These are phyloP conservation scores for Phytophthora melonis DNA, from an alignment of 352 stramenopile species.

Conservation along the genomic window DNA sequence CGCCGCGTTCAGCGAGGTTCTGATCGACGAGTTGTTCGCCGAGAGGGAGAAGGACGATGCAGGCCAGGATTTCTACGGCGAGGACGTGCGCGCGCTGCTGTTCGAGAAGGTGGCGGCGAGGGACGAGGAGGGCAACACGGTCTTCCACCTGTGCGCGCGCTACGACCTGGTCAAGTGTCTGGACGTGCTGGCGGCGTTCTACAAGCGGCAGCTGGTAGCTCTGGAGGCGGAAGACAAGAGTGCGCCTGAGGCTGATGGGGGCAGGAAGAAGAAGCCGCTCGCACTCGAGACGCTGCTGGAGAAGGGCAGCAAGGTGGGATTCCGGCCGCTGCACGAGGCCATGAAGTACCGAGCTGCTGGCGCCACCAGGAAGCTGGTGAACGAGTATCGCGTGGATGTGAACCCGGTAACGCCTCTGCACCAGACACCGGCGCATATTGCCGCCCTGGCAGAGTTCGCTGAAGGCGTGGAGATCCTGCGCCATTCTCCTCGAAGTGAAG, in stretches of 20 bases:
- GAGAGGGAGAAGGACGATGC: background rate
- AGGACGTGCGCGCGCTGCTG: conserved; percentile 59
- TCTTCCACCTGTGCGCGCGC: conserved; percentile 84
- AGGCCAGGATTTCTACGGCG: conserved; percentile 23
- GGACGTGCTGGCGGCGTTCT: conserved; percentile 56
- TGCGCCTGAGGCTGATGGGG: conserved; percentile 8
- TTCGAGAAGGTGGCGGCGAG: conserved; percentile 58
- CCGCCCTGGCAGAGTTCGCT: conserved; percentile 57
- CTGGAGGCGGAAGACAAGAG: conserved; percentile 17
- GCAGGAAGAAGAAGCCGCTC: conserved; percentile 32
- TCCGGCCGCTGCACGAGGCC: conserved; percentile 72
- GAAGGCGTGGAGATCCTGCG: conserved; percentile 63
- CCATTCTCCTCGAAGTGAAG: conserved; percentile 26
- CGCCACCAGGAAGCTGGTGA: conserved; percentile 43
- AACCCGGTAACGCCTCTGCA: conserved; percentile 57
- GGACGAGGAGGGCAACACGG: conserved; percentile 81
- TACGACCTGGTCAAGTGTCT: conserved; percentile 64
- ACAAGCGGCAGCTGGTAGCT: conserved; percentile 39
- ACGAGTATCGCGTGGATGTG: conserved; percentile 53
- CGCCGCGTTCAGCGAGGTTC: conserved; percentile 46
- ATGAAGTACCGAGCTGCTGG: conserved; percentile 65
- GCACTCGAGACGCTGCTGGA: conserved; percentile 55
- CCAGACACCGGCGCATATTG: conserved; percentile 77
- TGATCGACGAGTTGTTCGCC: conserved; percentile 54
- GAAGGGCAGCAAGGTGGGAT: conserved; percentile 69